These are phyloP conservation scores for Backusella luteola DNA, from an alignment of 192 early-diverging fungal species.

Conservation along the genomic window DNA sequence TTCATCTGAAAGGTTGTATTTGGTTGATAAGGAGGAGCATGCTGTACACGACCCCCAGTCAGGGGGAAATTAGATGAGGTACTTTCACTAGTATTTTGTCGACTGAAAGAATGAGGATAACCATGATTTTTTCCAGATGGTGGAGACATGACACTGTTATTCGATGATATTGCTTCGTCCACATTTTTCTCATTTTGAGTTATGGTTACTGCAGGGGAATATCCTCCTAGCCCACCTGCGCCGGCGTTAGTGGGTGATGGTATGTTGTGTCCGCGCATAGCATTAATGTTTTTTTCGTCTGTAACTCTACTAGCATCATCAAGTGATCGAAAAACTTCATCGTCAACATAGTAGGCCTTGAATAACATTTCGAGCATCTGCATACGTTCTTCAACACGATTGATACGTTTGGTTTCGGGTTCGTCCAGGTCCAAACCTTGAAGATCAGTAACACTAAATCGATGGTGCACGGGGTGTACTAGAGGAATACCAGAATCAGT, in stretches of 20 bases:
- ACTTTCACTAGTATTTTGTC: neutral
- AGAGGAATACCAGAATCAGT: slow-evolving; percentile 37
- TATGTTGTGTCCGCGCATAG: neutral
- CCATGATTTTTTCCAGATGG: neutral
- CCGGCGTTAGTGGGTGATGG: neutral
- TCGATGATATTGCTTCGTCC: neutral
- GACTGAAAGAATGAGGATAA: neutral
- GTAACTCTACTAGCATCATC: slow-evolving; percentile 29
- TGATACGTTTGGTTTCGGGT: slow-evolving; percentile 31
- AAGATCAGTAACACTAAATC: slow-evolving; percentile 29
- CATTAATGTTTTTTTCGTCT: neutral
- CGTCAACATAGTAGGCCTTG: slow-evolving; percentile 40
- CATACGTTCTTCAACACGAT: slow-evolving; percentile 36
- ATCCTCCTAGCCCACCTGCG: neutral
- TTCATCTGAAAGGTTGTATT: neutral
- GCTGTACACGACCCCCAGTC: neutral
- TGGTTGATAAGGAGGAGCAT: neutral
- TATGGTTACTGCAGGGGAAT: neutral
- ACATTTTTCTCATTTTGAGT: slow-evolving; percentile 6
- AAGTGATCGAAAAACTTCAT: slow-evolving; percentile 35
- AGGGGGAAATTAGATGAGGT: neutral
- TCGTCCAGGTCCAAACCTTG: slow-evolving; percentile 10
- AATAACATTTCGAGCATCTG: slow-evolving; percentile 33
- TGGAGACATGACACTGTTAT: neutral
- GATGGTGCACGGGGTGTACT: slow-evolving; percentile 34